Percentiles rank a stretch among this genome's conserved stretches.
phyloP scores from a whole-genome alignment of 2,329 filamentous ascomycete species.

The Aspergillus carbonarius region DNA sequence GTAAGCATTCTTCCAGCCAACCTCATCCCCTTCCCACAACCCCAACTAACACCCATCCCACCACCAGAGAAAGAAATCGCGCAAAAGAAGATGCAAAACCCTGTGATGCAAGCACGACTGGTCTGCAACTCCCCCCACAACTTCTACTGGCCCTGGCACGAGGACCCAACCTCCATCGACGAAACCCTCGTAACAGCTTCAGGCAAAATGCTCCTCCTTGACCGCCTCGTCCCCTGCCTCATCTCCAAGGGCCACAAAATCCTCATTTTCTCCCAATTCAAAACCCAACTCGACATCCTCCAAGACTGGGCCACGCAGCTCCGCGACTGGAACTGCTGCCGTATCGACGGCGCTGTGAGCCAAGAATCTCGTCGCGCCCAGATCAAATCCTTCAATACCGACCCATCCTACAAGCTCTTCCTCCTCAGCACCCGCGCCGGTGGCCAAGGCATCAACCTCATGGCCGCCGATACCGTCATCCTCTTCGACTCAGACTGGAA shows the following conservation, averaged over 20 bases:
- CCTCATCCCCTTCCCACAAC: not conserved
- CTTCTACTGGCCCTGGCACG: constrained; percentile 88
- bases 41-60: constrained; percentile 29
- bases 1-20: constrained; percentile 46
- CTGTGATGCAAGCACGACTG: constrained; percentile 84
- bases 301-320: constrained; percentile 81
- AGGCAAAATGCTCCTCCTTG: constrained; percentile 93
- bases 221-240: constrained; percentile 75
- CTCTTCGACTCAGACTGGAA: constrained; percentile 93
- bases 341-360: constrained; percentile 84
- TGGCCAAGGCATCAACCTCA: constrained; percentile 92
- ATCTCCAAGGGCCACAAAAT: constrained; percentile 80
- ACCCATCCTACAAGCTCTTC: constrained; percentile 70
- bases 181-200: constrained; percentile 82
- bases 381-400: constrained; percentile 70
- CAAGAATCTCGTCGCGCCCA: constrained; percentile 69
- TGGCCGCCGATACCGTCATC: constrained; percentile 86
- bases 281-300: constrained; percentile 86
- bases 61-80: constrained; percentile 73
- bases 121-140: constrained; percentile 95
- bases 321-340: constrained; percentile 75
- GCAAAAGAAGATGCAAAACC: constrained; percentile 89
- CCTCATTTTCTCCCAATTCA: constrained; percentile 95
- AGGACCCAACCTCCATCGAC: constrained; percentile 63
- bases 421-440: constrained; percentile 87